Evolutionary conservation across 139 green algal genomes (phyloP).

Genomic region (Micractinium sp.): DNA sequence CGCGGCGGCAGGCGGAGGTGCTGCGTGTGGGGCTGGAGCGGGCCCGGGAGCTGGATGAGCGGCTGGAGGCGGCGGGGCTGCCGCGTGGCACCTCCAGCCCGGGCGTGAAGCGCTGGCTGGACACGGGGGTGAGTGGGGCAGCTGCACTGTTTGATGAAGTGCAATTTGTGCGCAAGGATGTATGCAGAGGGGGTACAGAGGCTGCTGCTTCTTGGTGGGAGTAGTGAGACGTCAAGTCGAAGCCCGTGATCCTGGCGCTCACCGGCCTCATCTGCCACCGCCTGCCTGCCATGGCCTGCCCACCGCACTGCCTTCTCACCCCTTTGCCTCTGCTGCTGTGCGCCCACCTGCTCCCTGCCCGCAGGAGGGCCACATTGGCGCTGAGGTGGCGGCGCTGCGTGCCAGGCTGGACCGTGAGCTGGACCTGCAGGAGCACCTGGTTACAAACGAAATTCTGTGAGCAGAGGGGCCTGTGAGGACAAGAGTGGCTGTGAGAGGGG

Average conservation of each 20-base stretch:
- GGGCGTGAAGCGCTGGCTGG: not conserved
- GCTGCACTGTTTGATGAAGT: too few species aligned
- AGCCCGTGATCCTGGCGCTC: too few species aligned
- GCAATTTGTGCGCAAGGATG: too few species aligned
- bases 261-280: too few species aligned
- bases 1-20: not conserved
- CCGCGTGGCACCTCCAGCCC: not conserved
- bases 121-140: not conserved
- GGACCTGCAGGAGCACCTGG: not conserved
- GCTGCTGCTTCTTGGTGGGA: too few species aligned
- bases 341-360: too few species aligned
- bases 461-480: not conserved
- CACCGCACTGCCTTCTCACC: too few species aligned
- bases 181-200: too few species aligned
- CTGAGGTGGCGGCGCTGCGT: not conserved
- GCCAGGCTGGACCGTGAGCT: not conserved
- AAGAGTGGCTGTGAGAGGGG: too few species aligned
- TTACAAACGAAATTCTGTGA: not conserved
- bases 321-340: too few species aligned
- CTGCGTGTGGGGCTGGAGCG: not conserved
- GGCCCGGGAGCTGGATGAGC: slow-evolving; percentile 13
- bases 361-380: slow-evolving; percentile 18
- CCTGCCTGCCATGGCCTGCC: not conserved
- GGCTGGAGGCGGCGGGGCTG: slow-evolving; percentile 6
- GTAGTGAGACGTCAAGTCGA: too few species aligned